Evolutionary conservation across 1,284 basidiomycete genomes (phyloP), one percentile per base, ranked within the genome.

Genomic region (Xerocomus amazonicus): DNA sequence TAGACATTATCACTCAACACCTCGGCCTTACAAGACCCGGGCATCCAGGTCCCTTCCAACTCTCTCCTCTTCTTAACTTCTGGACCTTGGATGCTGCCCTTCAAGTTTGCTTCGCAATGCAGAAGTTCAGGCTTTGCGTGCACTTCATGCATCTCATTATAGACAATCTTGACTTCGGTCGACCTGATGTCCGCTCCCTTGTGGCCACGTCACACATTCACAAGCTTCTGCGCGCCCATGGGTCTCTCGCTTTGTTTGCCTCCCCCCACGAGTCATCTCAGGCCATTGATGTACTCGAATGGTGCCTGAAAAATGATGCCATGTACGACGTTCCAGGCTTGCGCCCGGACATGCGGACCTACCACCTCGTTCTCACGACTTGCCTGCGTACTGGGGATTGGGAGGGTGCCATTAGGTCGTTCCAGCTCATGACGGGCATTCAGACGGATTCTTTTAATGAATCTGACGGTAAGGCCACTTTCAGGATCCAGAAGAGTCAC

Each of bases 361-460:
- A 76, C 65, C 71, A 76, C 52, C 70, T 82, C 28, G 80, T 80
- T 42, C 72, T 87, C 54, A 66, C 69, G 51, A 73, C 77, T 2
- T 87, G 84, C 62, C 78, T 79, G 76, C 73, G 76, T 44, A 71
- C 71, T 35, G 71, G 62, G 14, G 83, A 89, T 65, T 90, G 84
- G 86, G 66, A 63, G 31, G 70, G 72, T 26, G 79, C 83, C 2
- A 62, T 70, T 39, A 73, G 73, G 44, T 69, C 77, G 12, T 84
- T 87, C 62, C 79, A 84, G 54, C 66, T 85, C 53, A 81, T 87
- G 79, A 81, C 83, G 5, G 84, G 84, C 5, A 79, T 78, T 58
- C 73, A 74, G 52, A 60, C 63, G 3, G 69, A 75, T 48, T 78
- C 80, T 54, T 80, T 84, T 60, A 66, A 73, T 61, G 76, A 77